Evolutionary conservation across 2,329 filamentous ascomycete species (phyloP), one percentile per base, ranked within the genome.

Genomic region (Diaporthe ilicicola): DNA sequence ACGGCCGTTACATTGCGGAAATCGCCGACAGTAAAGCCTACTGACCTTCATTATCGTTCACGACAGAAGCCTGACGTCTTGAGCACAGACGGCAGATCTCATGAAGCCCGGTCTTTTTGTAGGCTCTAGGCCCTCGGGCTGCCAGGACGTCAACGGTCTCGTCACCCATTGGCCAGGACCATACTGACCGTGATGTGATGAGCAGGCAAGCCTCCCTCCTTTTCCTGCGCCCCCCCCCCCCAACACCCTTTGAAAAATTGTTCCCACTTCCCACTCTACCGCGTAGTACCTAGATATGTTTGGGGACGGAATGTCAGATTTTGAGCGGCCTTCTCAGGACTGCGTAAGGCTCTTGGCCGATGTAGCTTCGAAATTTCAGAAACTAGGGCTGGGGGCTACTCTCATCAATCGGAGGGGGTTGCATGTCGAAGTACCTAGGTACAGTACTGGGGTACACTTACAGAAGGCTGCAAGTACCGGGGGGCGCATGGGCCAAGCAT

Each of bases 11-110:
- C 32, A 39, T 22, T 17, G 13, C 56, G 50, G 70, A 54, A 27
- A 24, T 44, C 66, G 56, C 67, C 70, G 70, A 71, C 32, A 34
- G 4, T 8, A 24, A 19, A 39, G 37, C 19, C 39, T 27, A 27
- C 53, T 37, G n/a, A n/a, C 29, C 32, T 44, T 68, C 29, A 29
- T 50, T 44, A 34, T 56, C 19, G 15, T 48, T 37, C 32, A 48
- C 42, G 22, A 48, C 39, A 19, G n/a, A 24, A 66, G 22, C 61
- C 54, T 39, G 61, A 59, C 29, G 39, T 53, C 27, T 32, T 34
- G 55, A 42, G 29, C 46, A 70, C 62, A 54, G 62, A 59, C 51
- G 34, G 46, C 48, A 42, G 62, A 54, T 66, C 62, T 66, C 37
- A 9, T 42, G 44, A 37, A 12, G 44, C 29, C 29, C 44, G 29